Conservation (phyloP, 192 early-diverging fungal genomes). For the Mortierella claussenii region DNA sequence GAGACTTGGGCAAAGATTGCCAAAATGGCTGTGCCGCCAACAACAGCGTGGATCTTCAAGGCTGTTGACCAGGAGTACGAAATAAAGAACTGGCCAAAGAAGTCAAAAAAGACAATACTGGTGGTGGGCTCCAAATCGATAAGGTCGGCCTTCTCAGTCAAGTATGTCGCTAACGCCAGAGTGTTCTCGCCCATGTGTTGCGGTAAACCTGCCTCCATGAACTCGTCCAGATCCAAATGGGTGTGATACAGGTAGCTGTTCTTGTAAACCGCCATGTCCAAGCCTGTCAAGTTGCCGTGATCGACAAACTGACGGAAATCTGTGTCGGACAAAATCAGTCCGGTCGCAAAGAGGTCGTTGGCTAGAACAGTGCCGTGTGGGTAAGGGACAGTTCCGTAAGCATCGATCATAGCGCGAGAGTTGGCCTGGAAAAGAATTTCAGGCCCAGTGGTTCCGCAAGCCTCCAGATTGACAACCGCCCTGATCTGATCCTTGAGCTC, state of each 20-base stretch:
- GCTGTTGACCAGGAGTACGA: slow-evolving; percentile 69
- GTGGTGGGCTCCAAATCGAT: slow-evolving; percentile 56
- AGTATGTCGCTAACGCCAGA: slow-evolving; percentile 62
- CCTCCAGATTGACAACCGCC: slow-evolving; percentile 79
- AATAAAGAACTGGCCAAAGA: slow-evolving; percentile 70
- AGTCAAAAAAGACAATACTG: slow-evolving; percentile 72
- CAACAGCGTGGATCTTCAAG: slow-evolving; percentile 56
- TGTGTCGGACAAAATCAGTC: slow-evolving; percentile 77
- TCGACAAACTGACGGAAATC: slow-evolving; percentile 82
- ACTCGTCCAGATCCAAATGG: slow-evolving; percentile 69
- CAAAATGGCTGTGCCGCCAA: slow-evolving; percentile 37
- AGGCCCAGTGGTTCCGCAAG: slow-evolving; percentile 72
- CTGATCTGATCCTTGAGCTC: slow-evolving; percentile 64
- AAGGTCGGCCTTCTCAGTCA: slow-evolving; percentile 64
- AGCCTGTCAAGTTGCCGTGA: slow-evolving; percentile 70
- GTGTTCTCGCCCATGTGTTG: slow-evolving; percentile 83
- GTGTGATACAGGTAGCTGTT: slow-evolving; percentile 81
- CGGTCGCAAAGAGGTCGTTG: slow-evolving; percentile 69
- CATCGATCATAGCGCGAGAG: slow-evolving; percentile 71
- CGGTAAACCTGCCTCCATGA: slow-evolving; percentile 68
- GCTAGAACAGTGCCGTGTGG: slow-evolving; percentile 74
- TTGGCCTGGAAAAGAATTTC: slow-evolving; percentile 85
- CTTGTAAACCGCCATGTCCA: slow-evolving; percentile 81
- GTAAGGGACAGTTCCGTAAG: slow-evolving; percentile 69
- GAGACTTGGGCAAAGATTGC: slow-evolving; percentile 21